A percentile compares a stretch with the other conserved stretches of the same genome.
These are phyloP conservation scores for Physocladia obscura DNA, from an alignment of 192 early-diverging fungal species.

Conservation along the genomic window DNA sequence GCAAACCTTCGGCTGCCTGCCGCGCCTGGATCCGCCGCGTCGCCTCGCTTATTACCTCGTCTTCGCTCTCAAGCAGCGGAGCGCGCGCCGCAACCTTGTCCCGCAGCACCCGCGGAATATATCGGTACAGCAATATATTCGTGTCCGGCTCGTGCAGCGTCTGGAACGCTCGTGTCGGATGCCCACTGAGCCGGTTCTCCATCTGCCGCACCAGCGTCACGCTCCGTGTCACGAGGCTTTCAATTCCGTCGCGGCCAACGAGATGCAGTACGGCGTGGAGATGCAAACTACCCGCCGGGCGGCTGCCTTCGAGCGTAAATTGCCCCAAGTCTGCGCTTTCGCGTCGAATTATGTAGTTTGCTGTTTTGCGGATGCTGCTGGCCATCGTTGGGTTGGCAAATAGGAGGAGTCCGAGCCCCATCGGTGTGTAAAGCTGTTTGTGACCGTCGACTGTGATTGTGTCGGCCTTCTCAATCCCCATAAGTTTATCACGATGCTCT, in stretches of 20 bases:
- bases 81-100: conserved; percentile 36
- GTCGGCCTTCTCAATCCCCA: conserved; percentile 51
- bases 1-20: conserved; percentile 2
- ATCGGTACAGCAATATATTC: conserved; percentile 55
- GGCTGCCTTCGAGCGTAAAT: conserved; percentile 55
- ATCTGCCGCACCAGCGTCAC: conserved; percentile 52
- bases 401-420: conserved; percentile 56
- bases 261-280: conserved; percentile 52
- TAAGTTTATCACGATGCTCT: conserved; percentile 47
- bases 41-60: conserved; percentile 30
- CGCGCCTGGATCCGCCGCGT: conserved; percentile 41
- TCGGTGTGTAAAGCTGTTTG: conserved; percentile 62
- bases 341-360: conserved; percentile 56
- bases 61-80: conserved; percentile 29
- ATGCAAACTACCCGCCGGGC: conserved; percentile 53
- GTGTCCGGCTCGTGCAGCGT: conserved; percentile 46
- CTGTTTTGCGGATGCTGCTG: conserved; percentile 51
- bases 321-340: conserved; percentile 53
- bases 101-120: conserved; percentile 43
- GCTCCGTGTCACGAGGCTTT: conserved; percentile 51
- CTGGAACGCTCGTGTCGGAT: conserved; percentile 45
- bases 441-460: conserved; percentile 61
- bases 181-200: conserved; percentile 33
- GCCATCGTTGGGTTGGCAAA: conserved; percentile 38
- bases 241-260: conserved; percentile 55